Evolutionary conservation across 768 basidiomycete species (phyloP), one percentile per base, ranked within the genome.

Genomic region (Termitomyces sp.): DNA sequence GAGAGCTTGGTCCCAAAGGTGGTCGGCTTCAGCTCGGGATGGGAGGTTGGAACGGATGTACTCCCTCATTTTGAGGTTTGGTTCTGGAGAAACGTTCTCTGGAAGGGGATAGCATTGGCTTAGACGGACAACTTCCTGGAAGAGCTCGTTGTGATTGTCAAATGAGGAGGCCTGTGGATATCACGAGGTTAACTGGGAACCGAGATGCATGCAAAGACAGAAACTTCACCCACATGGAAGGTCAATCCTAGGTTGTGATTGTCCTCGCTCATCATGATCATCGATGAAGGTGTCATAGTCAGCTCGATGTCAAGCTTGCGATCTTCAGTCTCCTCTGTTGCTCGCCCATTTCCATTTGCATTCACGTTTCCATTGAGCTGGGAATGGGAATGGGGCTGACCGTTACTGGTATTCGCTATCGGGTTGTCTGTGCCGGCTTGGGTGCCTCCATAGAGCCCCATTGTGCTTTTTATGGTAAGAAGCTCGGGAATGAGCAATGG

Each of bases 1-100:
- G 53, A 79, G 78, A 33, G 83, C 83, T 67, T 87, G 84, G 37
- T 79, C 75, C 77, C 86, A 88, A 24, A 88, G 77, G 57, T 83
- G 77, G 54, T 83, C 81, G 0, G 86, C 85, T 58, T 85, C 83
- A 53, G 75, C 69, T 41, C 80, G 78, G 3, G 78, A 64, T 20
- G 87, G 87, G 11, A 89, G 78, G 67, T 81, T 78, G 49, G 68
- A 73, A 49, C 83, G 78, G 54, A 88, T 82, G 61, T 81, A 81
- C 44, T 81, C 76, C 45, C 86, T 78, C 68, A 85, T 71, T 48
- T 76, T 71, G 27, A 81, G 71, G 67, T 86, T 84, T 2, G 80
- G 76, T 48, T 81, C 78, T 51, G 81, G 76, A 0, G 79, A 78
- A 18, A 80, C 76, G 27, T 69, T 69, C 39, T 76, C 77, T 18